Conservation (phyloP, 2,329 filamentous ascomycete genomes). For the Stenocarpella maydis region DNA sequence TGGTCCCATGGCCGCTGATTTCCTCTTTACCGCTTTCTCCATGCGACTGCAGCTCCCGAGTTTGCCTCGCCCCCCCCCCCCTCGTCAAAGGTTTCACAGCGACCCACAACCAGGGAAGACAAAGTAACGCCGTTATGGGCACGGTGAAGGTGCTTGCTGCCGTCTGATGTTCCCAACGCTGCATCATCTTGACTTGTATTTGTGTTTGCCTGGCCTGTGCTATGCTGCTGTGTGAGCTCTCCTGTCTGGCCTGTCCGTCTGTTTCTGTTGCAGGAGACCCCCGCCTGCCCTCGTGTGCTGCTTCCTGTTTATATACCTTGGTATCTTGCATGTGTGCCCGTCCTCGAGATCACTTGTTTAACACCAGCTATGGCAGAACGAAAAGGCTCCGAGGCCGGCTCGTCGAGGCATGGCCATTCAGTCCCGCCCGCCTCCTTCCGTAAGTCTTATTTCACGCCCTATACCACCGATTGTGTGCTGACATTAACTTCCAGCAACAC, state of each 20-base stretch:
- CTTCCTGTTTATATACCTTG: constrained; percentile 20
- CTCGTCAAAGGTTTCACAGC: constrained; percentile 34
- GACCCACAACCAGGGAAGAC: constrained; percentile 28
- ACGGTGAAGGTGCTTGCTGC: constrained; percentile 30
- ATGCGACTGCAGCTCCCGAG: constrained; percentile 25
- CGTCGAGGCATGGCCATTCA: constrained; percentile 52
- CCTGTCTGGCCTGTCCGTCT: constrained; percentile 25
- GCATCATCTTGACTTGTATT: constrained; percentile 35
- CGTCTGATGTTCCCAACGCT: constrained; percentile 29
- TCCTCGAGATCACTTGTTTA: constrained; percentile 29
- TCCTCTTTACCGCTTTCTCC: constrained; percentile 4
- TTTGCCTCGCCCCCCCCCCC: constrained; percentile 25
- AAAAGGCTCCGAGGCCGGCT: constrained; percentile 54
- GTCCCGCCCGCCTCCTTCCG: constrained; percentile 61
- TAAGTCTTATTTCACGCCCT: constrained; percentile 45
- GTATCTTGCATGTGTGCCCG: constrained; percentile 29
- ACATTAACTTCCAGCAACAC: constrained; percentile 61
- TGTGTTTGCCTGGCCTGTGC: constrained; percentile 35
- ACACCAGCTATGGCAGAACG: constrained; percentile 51
- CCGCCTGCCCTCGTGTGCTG: constrained; percentile 6
- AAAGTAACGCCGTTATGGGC: constrained; percentile 28
- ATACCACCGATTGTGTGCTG: constrained; percentile 34
- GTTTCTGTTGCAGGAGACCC: background rate
- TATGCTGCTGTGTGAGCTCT: constrained; percentile 35
- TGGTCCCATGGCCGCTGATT: background rate